phyloP scores from a whole-genome alignment of 805 yeast genomes.

The Hemisphaericaspora nanyangensis region DNA sequence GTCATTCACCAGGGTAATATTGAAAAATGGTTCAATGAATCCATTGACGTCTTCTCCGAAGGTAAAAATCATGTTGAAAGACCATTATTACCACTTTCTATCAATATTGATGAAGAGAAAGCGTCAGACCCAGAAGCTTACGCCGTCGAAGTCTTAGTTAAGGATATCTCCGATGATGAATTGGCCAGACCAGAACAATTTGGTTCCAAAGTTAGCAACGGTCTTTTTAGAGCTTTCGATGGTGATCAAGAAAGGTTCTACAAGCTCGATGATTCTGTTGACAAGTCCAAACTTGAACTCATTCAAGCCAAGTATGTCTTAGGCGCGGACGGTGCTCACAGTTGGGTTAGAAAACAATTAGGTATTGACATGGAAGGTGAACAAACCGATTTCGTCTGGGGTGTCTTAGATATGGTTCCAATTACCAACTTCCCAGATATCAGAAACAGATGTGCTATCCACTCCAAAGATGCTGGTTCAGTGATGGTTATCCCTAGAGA shows the following conservation, averaged over 20 bases:
- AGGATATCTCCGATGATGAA: conserved; percentile 11
- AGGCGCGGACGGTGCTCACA: conserved; percentile 22
- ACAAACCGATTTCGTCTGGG: conserved; percentile 32
- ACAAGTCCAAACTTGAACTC: conserved; percentile 10
- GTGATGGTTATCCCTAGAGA: conserved; percentile 33
- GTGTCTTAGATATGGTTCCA: conserved; percentile 32
- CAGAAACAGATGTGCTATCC: conserved; percentile 27
- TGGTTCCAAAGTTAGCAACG: conserved; percentile 18
- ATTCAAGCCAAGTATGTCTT: conserved; percentile 28
- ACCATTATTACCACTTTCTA: conserved; percentile 13
- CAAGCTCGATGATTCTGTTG: conserved; percentile 4
- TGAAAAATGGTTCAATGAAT: conserved; percentile 21
- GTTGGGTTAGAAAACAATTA: conserved; percentile 28
- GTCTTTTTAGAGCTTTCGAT: conserved; percentile 22
- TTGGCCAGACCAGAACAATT: conserved; percentile 10
- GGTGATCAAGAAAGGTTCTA: conserved; percentile 17
- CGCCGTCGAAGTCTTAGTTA: conserved; percentile 14
- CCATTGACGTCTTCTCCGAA: conserved; percentile 16
- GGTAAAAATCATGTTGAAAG: conserved; percentile 15
- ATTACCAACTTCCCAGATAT: conserved; percentile 33
- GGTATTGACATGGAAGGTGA: conserved; percentile 32
- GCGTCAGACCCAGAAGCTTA: conserved; percentile 9
- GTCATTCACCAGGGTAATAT: conserved; percentile 29
- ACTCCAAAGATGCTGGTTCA: conserved; percentile 25
- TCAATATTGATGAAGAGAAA: conserved; percentile 13